phyloP scores from a whole-genome alignment of 495 filamentous ascomycete genomes.

The Penicillium salamii region DNA sequence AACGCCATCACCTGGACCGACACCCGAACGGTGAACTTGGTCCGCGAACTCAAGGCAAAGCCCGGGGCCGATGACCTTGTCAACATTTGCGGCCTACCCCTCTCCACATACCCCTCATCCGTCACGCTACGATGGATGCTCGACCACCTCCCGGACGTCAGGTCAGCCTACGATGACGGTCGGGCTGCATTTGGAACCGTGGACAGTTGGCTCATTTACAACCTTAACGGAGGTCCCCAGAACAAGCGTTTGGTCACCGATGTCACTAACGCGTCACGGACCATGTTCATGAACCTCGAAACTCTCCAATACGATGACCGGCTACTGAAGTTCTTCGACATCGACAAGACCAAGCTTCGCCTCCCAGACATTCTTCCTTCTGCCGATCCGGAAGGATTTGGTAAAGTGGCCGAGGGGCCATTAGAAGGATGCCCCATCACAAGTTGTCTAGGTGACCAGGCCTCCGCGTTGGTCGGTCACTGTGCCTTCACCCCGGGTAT shows the following conservation, averaged over 20 bases:
- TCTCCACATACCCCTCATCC: conserved; percentile 92
- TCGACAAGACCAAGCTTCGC: conserved; percentile 70
- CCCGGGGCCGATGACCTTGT: conserved; percentile 65
- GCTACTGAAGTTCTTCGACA: conserved; percentile 77
- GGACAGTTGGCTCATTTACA: conserved; percentile 88
- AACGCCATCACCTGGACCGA: conserved; percentile 96
- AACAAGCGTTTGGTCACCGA: conserved; percentile 78
- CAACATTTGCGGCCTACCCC: conserved; percentile 78
- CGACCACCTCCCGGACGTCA: conserved; percentile 67
- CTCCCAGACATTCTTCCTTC: conserved; percentile 87
- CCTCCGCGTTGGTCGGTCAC: conserved; percentile 87
- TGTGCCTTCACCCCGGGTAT: conserved; percentile 81
- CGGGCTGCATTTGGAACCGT: conserved; percentile 90
- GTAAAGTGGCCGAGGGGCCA: conserved; percentile 60
- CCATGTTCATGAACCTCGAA: conserved; percentile 95
- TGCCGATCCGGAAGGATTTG: conserved; percentile 74
- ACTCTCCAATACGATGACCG: conserved; percentile 82
- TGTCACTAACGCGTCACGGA: conserved; percentile 86
- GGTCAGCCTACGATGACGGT: conserved; percentile 73
- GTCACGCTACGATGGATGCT: conserved; percentile 88
- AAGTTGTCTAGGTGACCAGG: conserved; percentile 90
- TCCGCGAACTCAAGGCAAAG: conserved; percentile 72
- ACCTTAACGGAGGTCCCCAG: conserved; percentile 78
- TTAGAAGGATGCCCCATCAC: conserved; percentile 77
- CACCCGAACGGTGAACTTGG: conserved; percentile 75